Base-by-base conservation (phyloP, 768 basidiomycete genomes). In the Boletus tomentosulus region DNA sequence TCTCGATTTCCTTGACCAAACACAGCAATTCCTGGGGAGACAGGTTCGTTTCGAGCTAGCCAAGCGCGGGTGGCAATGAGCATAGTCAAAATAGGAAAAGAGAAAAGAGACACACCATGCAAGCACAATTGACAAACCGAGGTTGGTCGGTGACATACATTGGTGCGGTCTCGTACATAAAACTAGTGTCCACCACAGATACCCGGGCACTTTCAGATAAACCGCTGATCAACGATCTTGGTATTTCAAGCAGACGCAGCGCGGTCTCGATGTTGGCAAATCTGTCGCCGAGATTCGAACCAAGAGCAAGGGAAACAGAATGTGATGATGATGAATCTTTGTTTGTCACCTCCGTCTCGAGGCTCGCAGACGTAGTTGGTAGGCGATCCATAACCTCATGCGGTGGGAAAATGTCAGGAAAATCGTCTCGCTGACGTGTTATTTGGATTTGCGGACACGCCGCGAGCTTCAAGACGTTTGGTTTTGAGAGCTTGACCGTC, bases 61-160 rank as follows among this genome's bases (percentile, higher is more conserved):
- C 37, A 6, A 37, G 45, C 34, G 22, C 4, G 19, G 19, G 19
- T 19, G 19, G 19, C 8, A 1, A 53, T 49, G 22, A 48, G 50
- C 15, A 38, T 8, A 31, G 43, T 37, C 19, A n/a, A 19, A 10
- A 31, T 3, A 12, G 43, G 27, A 45, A 4, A 27, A 2, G 8
- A 12, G 9, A 13, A 2, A 10, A 38, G 11, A 44, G 44, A 77
- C 89, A 53, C 57, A 96, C 95, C 70, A 92, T 74, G 57, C 92
- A 89, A n/a, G 90, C 91, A 58, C 90, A 89, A 63, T 98, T 99
- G 55, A 89, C 79, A 71, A 98, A 98, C 34, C 76, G 73, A 12
- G 86, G 88, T 67, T 99, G 97, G 53, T 97, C 87, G 11, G 82
- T 82, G 41, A 96, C 87, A 66, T 99, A 98, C 97, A 99, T 98